phyloP scores from a whole-genome alignment of 2,329 filamentous ascomycete genomes.

The Fusarium subglutinans region DNA sequence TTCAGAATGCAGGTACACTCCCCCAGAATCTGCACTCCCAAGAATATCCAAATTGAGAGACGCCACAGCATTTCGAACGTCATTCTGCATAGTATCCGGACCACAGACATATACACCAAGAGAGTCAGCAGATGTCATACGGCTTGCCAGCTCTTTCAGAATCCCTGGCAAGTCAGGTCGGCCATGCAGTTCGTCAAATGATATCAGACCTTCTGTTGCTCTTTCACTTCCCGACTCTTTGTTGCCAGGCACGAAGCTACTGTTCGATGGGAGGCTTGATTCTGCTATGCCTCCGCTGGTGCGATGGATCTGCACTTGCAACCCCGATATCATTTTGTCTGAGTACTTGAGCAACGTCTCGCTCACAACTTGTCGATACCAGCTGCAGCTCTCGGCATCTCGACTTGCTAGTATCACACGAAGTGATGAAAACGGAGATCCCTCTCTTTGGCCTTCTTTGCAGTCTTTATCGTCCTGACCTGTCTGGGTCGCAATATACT shows the following conservation, averaged over 20 bases:
- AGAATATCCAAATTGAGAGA: not conserved
- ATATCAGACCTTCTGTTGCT: not conserved
- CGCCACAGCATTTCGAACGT: not conserved
- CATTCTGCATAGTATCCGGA: not conserved
- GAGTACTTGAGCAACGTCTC: not conserved
- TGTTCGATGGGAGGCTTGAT: not conserved
- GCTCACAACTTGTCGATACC: not conserved
- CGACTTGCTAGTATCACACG: not conserved
- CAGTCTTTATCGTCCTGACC: rapidly evolving
- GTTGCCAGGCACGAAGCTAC: not conserved
- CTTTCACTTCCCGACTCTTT: not conserved
- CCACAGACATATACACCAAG: not conserved
- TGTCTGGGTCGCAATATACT: not conserved
- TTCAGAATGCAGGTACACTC: not conserved
- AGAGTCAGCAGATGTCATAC: not conserved
- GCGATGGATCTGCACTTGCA: not conserved
- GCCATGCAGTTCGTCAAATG: not conserved
- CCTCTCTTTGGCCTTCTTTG: not conserved
- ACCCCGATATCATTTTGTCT: not conserved
- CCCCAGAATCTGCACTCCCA: not conserved
- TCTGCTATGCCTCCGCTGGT: not conserved
- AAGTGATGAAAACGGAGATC: not conserved
- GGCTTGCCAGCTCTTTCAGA: not conserved
- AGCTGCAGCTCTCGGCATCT: not conserved
- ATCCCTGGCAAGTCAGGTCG: not conserved